These are phyloP conservation scores for Phytopythium delawarense DNA, from an alignment of 352 stramenopile species.

Conservation along the genomic window DNA sequence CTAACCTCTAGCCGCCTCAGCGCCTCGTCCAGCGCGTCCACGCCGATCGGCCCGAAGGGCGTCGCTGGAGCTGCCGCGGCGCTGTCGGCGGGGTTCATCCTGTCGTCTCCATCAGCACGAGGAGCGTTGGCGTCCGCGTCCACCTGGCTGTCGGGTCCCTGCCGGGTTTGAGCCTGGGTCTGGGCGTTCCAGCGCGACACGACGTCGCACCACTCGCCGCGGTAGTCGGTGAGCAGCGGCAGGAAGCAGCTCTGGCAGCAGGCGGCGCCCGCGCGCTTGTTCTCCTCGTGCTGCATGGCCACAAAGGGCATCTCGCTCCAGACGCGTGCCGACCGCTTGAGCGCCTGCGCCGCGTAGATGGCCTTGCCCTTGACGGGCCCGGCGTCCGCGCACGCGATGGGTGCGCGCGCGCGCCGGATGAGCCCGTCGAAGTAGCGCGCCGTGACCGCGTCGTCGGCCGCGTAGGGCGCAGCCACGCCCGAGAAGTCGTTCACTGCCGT, in stretches of 20 bases:
- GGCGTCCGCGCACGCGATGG: slow-evolving; percentile 52
- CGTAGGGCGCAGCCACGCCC: slow-evolving; percentile 56
- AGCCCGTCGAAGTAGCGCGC: slow-evolving; percentile 56
- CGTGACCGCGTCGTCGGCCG: slow-evolving; percentile 36
- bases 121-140: neutral
- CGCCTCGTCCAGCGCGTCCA: slow-evolving; percentile 39
- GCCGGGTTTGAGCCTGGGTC: too few species aligned
- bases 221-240: slow-evolving; percentile 48
- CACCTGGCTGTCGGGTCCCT: too few species aligned
- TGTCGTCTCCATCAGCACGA: neutral
- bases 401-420: slow-evolving; percentile 58
- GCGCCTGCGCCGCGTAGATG: slow-evolving; percentile 54
- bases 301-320: slow-evolving; percentile 73
- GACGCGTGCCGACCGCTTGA: slow-evolving; percentile 40
- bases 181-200: slow-evolving; percentile 12
- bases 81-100: neutral
- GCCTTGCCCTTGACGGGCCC: slow-evolving; percentile 67
- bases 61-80: neutral
- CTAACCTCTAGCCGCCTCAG: slow-evolving; percentile 39
- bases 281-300: slow-evolving; percentile 66
- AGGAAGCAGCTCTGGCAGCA: slow-evolving; percentile 77
- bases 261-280: slow-evolving; percentile 24
- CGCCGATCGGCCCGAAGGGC: slow-evolving; percentile 4
- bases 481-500: slow-evolving; percentile 32
- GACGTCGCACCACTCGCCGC: slow-evolving; percentile 43